phyloP scores from a whole-genome alignment of 2,329 filamentous ascomycete species.

The Cladosporium austrohemisphaericum region DNA sequence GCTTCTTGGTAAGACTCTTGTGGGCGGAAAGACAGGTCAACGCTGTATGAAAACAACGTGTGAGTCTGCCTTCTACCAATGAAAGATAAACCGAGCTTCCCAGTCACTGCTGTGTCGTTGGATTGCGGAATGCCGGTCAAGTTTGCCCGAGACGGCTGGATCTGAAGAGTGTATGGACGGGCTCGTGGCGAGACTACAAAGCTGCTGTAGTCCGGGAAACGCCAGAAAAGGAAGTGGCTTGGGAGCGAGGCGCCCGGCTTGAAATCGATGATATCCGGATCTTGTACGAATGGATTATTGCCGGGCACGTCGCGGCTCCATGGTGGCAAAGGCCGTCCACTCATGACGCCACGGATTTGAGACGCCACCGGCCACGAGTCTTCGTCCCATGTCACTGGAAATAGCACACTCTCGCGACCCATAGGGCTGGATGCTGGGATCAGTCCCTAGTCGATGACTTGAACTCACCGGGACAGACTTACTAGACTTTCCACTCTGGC shows the following conservation, averaged over 20 bases:
- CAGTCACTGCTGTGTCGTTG: conserved; percentile 46
- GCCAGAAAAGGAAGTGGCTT: conserved; percentile 55
- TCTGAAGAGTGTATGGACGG: conserved; percentile 43
- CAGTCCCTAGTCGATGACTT: neutral
- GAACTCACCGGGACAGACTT: neutral
- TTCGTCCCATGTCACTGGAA: conserved; percentile 47
- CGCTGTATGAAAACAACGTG: conserved; percentile 50
- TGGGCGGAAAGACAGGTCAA: conserved; percentile 46
- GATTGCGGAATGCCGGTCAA: conserved; percentile 43
- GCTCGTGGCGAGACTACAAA: conserved; percentile 46
- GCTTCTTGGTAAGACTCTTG: conserved; percentile 44
- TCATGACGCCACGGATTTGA: conserved; percentile 45
- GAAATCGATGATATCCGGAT: conserved; percentile 48
- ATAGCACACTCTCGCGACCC: conserved; percentile 53
- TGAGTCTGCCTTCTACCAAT: conserved; percentile 54
- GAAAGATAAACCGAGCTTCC: conserved; percentile 50
- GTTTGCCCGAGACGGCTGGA: conserved; percentile 50
- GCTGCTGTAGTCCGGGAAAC: conserved; percentile 43
- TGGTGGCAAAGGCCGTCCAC: conserved; percentile 40
- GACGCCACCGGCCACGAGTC: conserved; percentile 38
- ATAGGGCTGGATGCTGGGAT: conserved; percentile 41
- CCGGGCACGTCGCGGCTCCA: conserved; percentile 35
- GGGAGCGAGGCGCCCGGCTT: conserved; percentile 44
- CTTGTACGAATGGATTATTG: conserved; percentile 41
- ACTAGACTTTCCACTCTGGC: conserved; percentile 37